Base-by-base conservation (phyloP, 2,329 filamentous ascomycete species). In the Cladorrhinum sp. region DNA sequence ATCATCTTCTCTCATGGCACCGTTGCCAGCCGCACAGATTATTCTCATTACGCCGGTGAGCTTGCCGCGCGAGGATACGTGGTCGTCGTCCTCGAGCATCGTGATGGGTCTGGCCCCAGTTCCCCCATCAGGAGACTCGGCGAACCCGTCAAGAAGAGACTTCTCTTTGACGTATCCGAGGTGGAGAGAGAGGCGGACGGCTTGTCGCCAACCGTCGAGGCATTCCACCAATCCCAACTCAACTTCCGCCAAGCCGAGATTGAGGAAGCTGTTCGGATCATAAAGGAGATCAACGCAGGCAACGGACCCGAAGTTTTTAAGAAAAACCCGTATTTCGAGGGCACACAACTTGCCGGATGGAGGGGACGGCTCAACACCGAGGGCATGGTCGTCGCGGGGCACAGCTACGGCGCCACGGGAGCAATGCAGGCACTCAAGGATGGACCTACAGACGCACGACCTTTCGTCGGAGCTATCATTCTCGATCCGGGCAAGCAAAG, bases 401-500 rank as follows among this genome's bases (percentile, higher is more conserved):
- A 89, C 69, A 87, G 84, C 0, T 88, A 86, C 73, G 87, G 87
- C 54, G 86, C 86, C 1, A 89, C 87, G 0, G 80, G 83, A 2
- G 86, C 84, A 0, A 75, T 89, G 20, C 84, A 86, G 61, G 80
- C 83, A 2, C 75, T 88, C n/a, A 81, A 81, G 56, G 76, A 74
- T 36, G 80, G 76, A 7, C 76, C 79, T 3, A 76, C 64, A 52
- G 60, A 76, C 62, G 66, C 69, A 59, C 73, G 78, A 18, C 80
- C 79, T 0, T 80, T 86, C 63, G 76, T 79, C 1, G 85, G 82
- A 2, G 86, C 79, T 20, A 81, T 90, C 62, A 79, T 85, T 55
- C 78, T 90, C 28, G 87, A 90, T 70, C 86, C 87, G 0, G 87
- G 87, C 57, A 90, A 90, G 71, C 74, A 76, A 1, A 86, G 82